Evolutionary conservation across 1,139 yeast species (phyloP), one percentile per base, ranked within the genome.

Genomic region (Saccharomyces hybrid): DNA sequence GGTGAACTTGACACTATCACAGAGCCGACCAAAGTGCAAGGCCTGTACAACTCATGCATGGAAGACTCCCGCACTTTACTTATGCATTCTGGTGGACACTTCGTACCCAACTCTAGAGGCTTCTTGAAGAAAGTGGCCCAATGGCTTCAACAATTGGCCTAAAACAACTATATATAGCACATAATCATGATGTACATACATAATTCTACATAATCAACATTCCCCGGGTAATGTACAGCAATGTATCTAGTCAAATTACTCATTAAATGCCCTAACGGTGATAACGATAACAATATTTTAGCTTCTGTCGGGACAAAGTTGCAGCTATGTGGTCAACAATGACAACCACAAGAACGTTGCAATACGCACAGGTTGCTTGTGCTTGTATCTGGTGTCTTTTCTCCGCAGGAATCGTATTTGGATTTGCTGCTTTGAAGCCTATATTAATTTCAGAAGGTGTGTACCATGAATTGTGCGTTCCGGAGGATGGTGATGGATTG

Each of bases 341-440:
- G 38, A 8, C 38, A 3, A 32, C 38, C 7, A 32, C 16, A 13
- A 32, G 16, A 32, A 32, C 16, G 16, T 32, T 32, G 16, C 38
- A 8, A n/a, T 32, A 32, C 16, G 46, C 54, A 11, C 90, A 84
- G 66, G 77, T 84, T 11, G 55, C 67, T 7, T 87, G 96, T 70
- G 91, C 97, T 38, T 81, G 88, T 34, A 60, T 77, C 0, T 90
- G 97, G 96, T 90, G 97, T 72, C 73, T 90, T 27, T 74, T 89
- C 42, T 91, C 96, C 2, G 97, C 97, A 0, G 98, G 97, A 1
- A 90, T 95, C 0, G 85, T 90, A 8, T 91, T 91, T 75, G 96
- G 97, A 1, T 91, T 90, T 73, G 97, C 97, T 19, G 97, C 97
- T 2, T 74, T 91, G 54, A 91, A 91, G 66, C 95, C 96, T 3